These are phyloP conservation scores for Biscutella laevigata DNA, from an alignment of 441 rosid species.

Conservation along the genomic window DNA sequence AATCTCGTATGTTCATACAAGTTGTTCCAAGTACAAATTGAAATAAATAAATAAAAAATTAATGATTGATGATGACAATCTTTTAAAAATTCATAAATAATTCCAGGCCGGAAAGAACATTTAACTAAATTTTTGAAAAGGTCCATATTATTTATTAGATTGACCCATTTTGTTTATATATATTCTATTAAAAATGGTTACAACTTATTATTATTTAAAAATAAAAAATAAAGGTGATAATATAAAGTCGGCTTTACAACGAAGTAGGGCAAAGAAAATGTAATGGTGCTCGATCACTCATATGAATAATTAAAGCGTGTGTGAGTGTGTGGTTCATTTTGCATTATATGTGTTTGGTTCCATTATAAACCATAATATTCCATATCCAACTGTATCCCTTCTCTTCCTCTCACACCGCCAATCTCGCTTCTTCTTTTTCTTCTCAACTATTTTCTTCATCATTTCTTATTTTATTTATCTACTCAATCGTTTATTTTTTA, in stretches of 20 bases:
- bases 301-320: conserved; percentile 24
- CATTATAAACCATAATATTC: conserved; percentile 36
- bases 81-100: neutral
- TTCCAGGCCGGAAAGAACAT: conserved; percentile 4
- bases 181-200: neutral
- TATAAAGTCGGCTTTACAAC: conserved; percentile 24
- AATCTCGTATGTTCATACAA: too few species aligned
- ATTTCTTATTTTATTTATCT: conserved; percentile 8
- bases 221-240: conserved; percentile 6
- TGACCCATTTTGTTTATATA: conserved; percentile 11
- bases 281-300: conserved; percentile 26
- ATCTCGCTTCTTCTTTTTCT: conserved; percentile 24
- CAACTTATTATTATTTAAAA: neutral
- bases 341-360: conserved; percentile 29
- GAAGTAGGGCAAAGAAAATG: conserved; percentile 24
- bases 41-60: too few species aligned
- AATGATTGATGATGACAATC: conserved; percentile 7
- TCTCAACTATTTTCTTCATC: neutral
- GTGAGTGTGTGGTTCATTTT: conserved; percentile 16
- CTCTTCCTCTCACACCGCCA: conserved; percentile 35
- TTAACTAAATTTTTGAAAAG: conserved; percentile 8
- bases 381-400: conserved; percentile 52
- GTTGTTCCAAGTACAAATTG: neutral
- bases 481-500: neutral
- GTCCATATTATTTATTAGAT: conserved; percentile 24